Evolutionary conservation across 495 filamentous ascomycete genomes (phyloP), one percentile per base, ranked within the genome.

Genomic region (Aspergillus nidulans): DNA sequence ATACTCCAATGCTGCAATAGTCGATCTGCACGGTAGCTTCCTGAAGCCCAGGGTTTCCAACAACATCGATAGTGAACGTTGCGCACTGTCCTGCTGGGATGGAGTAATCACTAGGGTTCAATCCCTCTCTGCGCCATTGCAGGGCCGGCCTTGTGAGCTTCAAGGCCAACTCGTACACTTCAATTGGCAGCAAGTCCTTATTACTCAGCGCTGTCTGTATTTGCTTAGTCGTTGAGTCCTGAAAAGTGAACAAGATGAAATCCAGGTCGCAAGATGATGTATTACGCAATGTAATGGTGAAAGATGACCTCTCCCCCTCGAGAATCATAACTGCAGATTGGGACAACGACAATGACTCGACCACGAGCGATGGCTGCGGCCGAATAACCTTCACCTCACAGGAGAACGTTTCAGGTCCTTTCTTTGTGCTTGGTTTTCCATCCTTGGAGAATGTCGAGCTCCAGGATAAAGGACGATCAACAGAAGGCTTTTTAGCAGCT

Each of bases 281-380:
- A 57, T 97, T 96, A 54, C 86, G 80, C 30, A 97, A 71, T 0
- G 90, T 94, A 38, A 96, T 80, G 2, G 79, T 85, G 57, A 97
- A 96, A 1, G 74, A 73, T 58, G 82, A 84, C 15, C 79, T 78
- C 68, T 97, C 91, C 13, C 92, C 92, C 70, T 96, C 91, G 13
- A 96, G 76, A 50, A 96, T 78, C 90, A 95, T 96, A 44, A 95
- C 74, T 26, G 92, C 90, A 15, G 88, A 88, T 64, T 96, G 92
- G 0, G 87, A 84, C 8, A 95, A 78, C 21, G 88, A 88, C 34
- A 85, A 84, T 4, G 85, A 86, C 54, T 88, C 85, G 12, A 96
- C 77, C 1, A 85, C 71, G 9, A 96, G 70, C 4, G 88, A 71
- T 2, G 94, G 94, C 65, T 96, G 91, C 42, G 80, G 74, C 6